Percentiles rank a stretch among this genome's conserved stretches.
Conservation (phyloP, 202 grass and related monocot genomes). For the Thinopyrum obtusiflorum region DNA sequence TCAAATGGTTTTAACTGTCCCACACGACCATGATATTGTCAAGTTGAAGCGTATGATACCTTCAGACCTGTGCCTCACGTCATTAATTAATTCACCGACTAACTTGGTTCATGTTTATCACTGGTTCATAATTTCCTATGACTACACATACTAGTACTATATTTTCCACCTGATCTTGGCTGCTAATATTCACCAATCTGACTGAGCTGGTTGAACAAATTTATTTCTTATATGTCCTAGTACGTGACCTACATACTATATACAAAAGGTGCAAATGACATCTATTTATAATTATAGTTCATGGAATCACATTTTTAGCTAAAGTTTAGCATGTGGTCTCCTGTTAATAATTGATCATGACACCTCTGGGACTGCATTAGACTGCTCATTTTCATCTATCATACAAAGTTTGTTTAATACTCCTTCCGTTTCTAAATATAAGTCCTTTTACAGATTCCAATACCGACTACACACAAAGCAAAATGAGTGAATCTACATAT, state of each 20-base stretch:
- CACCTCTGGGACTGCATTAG: not conserved
- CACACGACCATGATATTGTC: not conserved
- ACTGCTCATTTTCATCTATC: not conserved
- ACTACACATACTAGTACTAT: not conserved
- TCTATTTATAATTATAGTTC: not conserved
- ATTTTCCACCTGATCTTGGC: too few species aligned
- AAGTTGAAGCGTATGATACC: not conserved
- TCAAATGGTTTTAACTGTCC: not conserved
- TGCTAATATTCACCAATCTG: not conserved
- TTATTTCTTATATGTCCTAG: not conserved
- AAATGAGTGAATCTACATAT: too few species aligned
- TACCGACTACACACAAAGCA: too few species aligned
- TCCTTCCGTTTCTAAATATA: too few species aligned
- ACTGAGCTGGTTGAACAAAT: not conserved
- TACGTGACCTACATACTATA: not conserved
- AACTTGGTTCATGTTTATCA: not conserved
- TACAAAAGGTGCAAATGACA: not conserved
- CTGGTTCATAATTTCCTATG: not conserved
- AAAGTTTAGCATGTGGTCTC: not conserved
- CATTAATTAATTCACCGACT: not conserved
- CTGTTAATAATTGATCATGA: not conserved
- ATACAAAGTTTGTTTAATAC: not conserved
- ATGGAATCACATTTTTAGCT: not conserved
- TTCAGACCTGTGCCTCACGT: not conserved
- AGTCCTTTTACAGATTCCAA: too few species aligned